Base-by-base conservation (phyloP, 768 basidiomycete genomes). In the Sporobolomyces phaffii region DNA sequence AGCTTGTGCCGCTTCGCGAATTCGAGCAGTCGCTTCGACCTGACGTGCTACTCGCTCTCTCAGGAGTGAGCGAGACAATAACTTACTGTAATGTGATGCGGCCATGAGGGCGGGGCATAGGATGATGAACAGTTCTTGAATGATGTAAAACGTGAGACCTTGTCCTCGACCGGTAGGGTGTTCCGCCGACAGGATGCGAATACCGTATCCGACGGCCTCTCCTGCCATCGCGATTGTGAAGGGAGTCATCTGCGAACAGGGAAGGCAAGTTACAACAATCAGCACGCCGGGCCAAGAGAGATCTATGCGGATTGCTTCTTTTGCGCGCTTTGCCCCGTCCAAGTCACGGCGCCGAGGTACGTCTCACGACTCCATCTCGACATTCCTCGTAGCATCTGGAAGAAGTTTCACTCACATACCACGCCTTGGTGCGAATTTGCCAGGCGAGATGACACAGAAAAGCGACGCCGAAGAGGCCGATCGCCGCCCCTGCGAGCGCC, bases 51-150 rank as follows among this genome's bases (percentile, higher is more conserved):
- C 38, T 38, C 38, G 9, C 17, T 38, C 17, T 38, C 17, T 38
- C 17, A 9, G 9, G 9, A 9, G 17, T 17, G 9, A 9, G 38
- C 36, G 48, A 28, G 2, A 47, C 26, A 14, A 26, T 4, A 28
- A 57, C 43, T 40, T 5, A 50, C 56, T 58, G 49, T 62, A 70
- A 47, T 63, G 57, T 5, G 57, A 49, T 2, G 69, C 69, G 15
- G 61, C 62, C 57, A 66, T 60, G 14, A 65, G 28, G 2, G 69
- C 69, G 0, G 69, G 69, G 11, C 50, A 61, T 1, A 70, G 62
- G 31, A 70, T 65, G 41, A 70, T 63, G 58, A 65, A 66, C 1
- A 70, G 58, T 33, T 60, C 68, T 58, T 47, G 20, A 54, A 53
- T 53, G 52, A 53, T 53, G 52, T 53, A 53, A 40, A 53, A 70